These are phyloP conservation scores for Rosa hybrid DNA, from an alignment of 331 rosid genomes.

Conservation along the genomic window DNA sequence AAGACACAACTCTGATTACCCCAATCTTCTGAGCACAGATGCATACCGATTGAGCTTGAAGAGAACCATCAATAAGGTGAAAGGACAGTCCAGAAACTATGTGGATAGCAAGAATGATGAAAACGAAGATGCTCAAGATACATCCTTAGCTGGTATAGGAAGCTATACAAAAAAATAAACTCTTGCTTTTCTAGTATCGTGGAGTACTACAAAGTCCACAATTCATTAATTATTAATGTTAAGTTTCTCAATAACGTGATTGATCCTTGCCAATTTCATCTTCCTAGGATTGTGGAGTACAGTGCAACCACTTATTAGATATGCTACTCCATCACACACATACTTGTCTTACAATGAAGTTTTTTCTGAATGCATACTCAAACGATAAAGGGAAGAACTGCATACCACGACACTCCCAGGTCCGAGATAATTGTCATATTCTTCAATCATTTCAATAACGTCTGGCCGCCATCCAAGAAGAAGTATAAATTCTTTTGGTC, in stretches of 20 bases:
- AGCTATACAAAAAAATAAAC: neutral
- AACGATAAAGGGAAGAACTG: constrained; percentile 8
- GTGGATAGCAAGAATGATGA: neutral
- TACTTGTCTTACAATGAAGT: neutral
- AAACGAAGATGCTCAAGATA: neutral
- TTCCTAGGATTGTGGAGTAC: neutral
- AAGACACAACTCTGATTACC: neutral
- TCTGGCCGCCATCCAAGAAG: constrained; percentile 95
- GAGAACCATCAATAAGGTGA: neutral
- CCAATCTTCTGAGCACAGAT: neutral
- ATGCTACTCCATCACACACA: constrained; percentile 3
- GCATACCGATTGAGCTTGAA: neutral
- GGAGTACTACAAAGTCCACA: neutral
- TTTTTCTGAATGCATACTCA: neutral
- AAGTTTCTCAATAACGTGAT: neutral
- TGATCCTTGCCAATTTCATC: neutral
- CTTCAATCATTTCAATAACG: constrained; percentile 80
- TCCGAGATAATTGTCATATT: constrained; percentile 96
- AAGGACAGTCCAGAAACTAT: neutral
- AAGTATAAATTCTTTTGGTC: constrained; percentile 87
- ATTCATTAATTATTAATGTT: neutral
- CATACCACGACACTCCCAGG: constrained; percentile 95
- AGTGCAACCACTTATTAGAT: neutral
- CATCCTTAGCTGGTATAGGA: constrained; percentile 2
- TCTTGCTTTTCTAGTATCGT: neutral